phyloP scores from a whole-genome alignment of 345 rosid genomes.

The Ricinus communis region DNA sequence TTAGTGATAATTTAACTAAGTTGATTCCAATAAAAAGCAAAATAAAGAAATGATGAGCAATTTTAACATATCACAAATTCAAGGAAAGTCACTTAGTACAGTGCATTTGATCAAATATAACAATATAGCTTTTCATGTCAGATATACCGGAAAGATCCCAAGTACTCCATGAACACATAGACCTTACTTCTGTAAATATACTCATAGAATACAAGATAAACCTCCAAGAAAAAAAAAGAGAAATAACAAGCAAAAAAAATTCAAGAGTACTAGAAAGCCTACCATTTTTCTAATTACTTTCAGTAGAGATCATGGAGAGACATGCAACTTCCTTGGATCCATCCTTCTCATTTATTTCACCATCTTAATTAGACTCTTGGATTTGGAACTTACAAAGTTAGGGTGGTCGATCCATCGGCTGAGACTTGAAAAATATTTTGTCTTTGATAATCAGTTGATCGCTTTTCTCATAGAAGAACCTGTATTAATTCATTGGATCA shows the following conservation, averaged over 20 bases:
- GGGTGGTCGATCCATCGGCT: neutral
- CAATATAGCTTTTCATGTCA: conserved; percentile 18
- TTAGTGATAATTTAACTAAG: neutral
- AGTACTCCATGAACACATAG: conserved; percentile 23
- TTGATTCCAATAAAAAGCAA: neutral
- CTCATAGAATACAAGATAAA: neutral
- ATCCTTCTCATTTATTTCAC: conserved; percentile 11
- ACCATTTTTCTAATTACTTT: conserved; percentile 25
- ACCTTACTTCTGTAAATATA: conserved; percentile 18
- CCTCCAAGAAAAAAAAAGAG: neutral
- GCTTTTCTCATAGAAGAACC: conserved; percentile 10
- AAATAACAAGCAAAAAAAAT: conserved; percentile 13
- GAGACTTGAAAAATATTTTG: conserved; percentile 8
- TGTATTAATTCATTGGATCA: conserved; percentile 1
- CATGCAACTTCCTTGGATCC: neutral
- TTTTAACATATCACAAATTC: neutral
- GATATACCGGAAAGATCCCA: conserved; percentile 12
- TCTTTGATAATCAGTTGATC: neutral
- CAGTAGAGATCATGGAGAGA: conserved; percentile 19
- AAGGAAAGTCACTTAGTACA: conserved; percentile 19
- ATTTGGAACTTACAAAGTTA: conserved; percentile 16
- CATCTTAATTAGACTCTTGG: neutral
- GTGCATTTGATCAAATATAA: conserved; percentile 13
- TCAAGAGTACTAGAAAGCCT: conserved; percentile 23
- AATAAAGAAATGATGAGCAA: neutral